A percentile compares a stretch with the other conserved stretches of the same genome.
Evolutionary conservation across 805 yeast genomes (phyloP).

Genomic region (Cyberlindnera samutprakarnensis): DNA sequence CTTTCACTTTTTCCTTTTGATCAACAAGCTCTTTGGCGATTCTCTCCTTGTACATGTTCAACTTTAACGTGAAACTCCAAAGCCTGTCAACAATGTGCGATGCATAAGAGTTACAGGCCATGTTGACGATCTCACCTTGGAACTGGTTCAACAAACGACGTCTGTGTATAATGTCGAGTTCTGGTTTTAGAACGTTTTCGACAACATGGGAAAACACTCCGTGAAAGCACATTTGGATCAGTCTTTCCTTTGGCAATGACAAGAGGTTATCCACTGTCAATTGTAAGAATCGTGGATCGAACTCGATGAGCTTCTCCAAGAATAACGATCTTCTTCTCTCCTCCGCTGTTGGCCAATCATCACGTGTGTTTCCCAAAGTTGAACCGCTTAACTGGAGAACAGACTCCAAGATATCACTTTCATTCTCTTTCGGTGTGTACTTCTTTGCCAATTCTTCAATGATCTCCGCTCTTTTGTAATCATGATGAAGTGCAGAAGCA

Average conservation of each 20-base stretch:
- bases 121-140: constrained; percentile 44
- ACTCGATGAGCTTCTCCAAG: constrained; percentile 63
- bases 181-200: constrained; percentile 53
- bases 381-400: constrained; percentile 58
- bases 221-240: constrained; percentile 73
- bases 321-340: constrained; percentile 76
- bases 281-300: constrained; percentile 52
- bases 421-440: constrained; percentile 32
- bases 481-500: constrained; percentile 49
- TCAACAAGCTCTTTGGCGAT: constrained; percentile 60
- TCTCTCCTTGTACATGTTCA: constrained; percentile 81
- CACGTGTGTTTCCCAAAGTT: constrained; percentile 74
- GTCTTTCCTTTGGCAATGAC: constrained; percentile 49
- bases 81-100: constrained; percentile 83
- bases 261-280: constrained; percentile 55
- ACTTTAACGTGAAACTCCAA: constrained; percentile 70
- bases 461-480: constrained; percentile 54
- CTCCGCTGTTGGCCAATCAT: constrained; percentile 89
- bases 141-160: constrained; percentile 64
- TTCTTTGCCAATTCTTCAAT: constrained; percentile 39
- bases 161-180: constrained; percentile 45
- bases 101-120: constrained; percentile 83
- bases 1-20: constrained; percentile 64
- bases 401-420: constrained; percentile 51
- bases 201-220: constrained; percentile 89